Evolutionary conservation across 352 stramenopile genomes (phyloP).

Genomic region (Pythium sp.): DNA sequence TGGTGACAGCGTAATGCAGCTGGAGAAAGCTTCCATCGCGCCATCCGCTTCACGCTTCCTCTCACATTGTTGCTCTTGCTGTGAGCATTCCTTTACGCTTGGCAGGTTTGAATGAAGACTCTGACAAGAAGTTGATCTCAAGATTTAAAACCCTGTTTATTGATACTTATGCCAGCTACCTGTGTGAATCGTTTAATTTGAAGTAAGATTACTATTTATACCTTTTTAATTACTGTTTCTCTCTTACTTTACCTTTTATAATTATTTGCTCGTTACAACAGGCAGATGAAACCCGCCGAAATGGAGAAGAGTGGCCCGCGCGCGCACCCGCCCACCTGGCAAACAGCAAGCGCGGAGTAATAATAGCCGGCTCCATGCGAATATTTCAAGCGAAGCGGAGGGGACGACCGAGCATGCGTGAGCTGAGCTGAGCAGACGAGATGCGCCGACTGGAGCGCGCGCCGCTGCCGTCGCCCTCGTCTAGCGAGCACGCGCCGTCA

Average conservation of each 20-base stretch:
- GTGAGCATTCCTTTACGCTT: not conserved
- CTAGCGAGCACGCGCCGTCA: not conserved
- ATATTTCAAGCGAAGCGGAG: not conserved
- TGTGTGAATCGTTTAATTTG: too few species aligned
- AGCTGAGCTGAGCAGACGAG: not conserved
- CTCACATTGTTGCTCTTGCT: not conserved
- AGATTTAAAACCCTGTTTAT: not conserved
- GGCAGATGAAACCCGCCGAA: not conserved
- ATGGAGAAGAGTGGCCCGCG: not conserved
- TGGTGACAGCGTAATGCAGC: not conserved
- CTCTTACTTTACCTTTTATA: not conserved
- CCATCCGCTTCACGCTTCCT: constrained; percentile 1
- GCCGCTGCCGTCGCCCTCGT: not conserved
- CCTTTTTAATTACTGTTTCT: not conserved
- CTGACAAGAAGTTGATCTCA: not conserved
- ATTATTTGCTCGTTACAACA: not conserved
- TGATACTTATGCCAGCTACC: too few species aligned
- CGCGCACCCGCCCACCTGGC: not conserved
- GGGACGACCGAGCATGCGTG: not conserved
- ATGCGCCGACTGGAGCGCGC: not conserved
- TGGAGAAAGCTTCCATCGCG: not conserved
- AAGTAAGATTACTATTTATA: not conserved
- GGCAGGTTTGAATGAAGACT: not conserved
- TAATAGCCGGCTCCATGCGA: not conserved
- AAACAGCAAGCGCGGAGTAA: not conserved